A percentile compares a stretch with the other conserved stretches of the same genome.
Conservation (phyloP, 768 basidiomycete species). For the Mrakia hoshinonis region DNA sequence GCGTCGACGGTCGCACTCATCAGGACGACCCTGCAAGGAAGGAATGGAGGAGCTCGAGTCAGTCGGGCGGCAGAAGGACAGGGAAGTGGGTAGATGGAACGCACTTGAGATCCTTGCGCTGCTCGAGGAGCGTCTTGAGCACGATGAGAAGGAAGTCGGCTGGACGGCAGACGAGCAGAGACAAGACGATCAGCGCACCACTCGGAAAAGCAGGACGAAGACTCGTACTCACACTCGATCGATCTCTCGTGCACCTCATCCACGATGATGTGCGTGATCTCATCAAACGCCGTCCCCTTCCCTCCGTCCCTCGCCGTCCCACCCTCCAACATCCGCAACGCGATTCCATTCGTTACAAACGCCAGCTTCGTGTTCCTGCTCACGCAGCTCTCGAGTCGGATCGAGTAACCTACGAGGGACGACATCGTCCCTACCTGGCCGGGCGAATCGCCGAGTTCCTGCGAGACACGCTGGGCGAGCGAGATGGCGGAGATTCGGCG, state of each 20-base stretch:
- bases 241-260: constrained; percentile 97
- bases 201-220: background rate
- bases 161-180: background rate
- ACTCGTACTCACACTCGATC: constrained; percentile 55
- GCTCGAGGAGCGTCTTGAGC: constrained; percentile 67
- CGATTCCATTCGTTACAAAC: constrained; percentile 90
- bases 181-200: background rate
- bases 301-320: constrained; percentile 57
- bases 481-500: constrained; percentile 93
- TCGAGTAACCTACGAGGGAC: constrained; percentile 88
- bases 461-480: constrained; percentile 85
- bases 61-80: background rate
- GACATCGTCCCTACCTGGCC: constrained; percentile 64
- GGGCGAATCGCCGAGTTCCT: constrained; percentile 77
- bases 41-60: constrained; percentile 12
- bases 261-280: constrained; percentile 94
- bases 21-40: constrained; percentile 59
- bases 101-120: constrained; percentile 76
- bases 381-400: constrained; percentile 80
- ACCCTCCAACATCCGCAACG: constrained; percentile 90
- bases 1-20: constrained; percentile 93
- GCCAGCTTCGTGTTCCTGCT: constrained; percentile 58
- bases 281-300: constrained; percentile 75
- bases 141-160: constrained; percentile 91
- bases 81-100: too few species aligned